Conservation (phyloP, 140 eudicot species). For the Cichorium intybus region DNA sequence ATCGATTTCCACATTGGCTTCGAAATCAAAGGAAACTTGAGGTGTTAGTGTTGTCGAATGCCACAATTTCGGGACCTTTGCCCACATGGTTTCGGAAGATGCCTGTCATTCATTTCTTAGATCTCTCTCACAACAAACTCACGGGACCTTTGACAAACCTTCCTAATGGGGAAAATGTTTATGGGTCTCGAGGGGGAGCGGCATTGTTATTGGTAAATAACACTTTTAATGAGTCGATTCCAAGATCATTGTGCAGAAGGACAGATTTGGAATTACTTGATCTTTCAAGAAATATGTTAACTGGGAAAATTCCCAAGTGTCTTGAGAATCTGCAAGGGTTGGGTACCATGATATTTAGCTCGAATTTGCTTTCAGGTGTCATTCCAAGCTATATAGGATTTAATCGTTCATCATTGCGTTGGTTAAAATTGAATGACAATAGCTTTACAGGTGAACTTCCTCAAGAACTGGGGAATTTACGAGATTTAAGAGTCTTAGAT, state of each 20-base stretch:
- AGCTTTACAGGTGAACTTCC: too few species aligned
- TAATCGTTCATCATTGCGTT: background rate
- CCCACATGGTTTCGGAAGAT: conserved; percentile 9
- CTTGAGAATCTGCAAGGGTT: background rate
- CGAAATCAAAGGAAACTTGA: conserved; percentile 8
- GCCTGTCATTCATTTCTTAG: background rate
- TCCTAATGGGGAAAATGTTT: background rate
- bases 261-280: background rate
- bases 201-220: background rate
- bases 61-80: too few species aligned
- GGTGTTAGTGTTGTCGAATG: too few species aligned
- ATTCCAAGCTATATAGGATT: conserved; percentile 6
- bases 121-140: conserved; percentile 17
- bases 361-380: conserved; percentile 4
- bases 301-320: background rate
- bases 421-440: too few species aligned
- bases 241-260: background rate
- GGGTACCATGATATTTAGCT: background rate
- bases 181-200: background rate
- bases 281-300: background rate
- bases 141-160: conserved; percentile 5
- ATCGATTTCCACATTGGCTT: conserved; percentile 23
- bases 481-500: too few species aligned
- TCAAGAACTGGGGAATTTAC: too few species aligned
- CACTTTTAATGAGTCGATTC: conserved; percentile 4